Conservation (phyloP, 2,329 filamentous ascomycete genomes). For the Alternaria panax region DNA sequence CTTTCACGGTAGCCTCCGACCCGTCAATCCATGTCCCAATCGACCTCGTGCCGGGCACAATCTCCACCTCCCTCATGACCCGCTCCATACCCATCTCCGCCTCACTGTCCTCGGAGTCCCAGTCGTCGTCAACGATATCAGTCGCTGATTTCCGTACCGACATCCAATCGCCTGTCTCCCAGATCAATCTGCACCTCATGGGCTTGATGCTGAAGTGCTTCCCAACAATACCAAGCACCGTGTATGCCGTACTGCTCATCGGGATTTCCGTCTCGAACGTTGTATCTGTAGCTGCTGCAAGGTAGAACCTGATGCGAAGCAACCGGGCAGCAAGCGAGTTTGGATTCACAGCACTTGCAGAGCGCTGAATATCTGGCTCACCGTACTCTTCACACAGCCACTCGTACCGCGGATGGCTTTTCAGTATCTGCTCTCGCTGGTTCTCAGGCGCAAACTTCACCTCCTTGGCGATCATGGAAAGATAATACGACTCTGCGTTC, state of each 20-base stretch:
- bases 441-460: conserved; percentile 66
- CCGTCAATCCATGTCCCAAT: conserved; percentile 86
- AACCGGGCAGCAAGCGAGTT: conserved; percentile 83
- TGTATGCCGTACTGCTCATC: conserved; percentile 79
- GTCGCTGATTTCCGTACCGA: conserved; percentile 68
- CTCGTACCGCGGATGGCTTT: conserved; percentile 72
- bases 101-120: conserved; percentile 53
- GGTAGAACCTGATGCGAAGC: conserved; percentile 66
- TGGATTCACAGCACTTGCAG: conserved; percentile 64
- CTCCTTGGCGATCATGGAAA: conserved; percentile 81
- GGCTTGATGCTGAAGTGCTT: conserved; percentile 72
- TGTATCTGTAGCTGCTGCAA: conserved; percentile 17
- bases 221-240: conserved; percentile 78
- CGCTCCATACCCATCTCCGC: conserved; percentile 70
- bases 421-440: conserved; percentile 63
- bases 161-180: conserved; percentile 93
- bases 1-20: conserved; percentile 71
- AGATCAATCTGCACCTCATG: conserved; percentile 71
- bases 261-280: conserved; percentile 64
- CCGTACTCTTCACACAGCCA: conserved; percentile 81
- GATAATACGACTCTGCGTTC: conserved; percentile 93
- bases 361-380: conserved; percentile 67
- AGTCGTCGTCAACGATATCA: conserved; percentile 62
- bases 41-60: conserved; percentile 79
- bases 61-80: conserved; percentile 79